Base-by-base conservation (phyloP, 2,329 filamentous ascomycete species). In the Fusarium xyrophilum region DNA sequence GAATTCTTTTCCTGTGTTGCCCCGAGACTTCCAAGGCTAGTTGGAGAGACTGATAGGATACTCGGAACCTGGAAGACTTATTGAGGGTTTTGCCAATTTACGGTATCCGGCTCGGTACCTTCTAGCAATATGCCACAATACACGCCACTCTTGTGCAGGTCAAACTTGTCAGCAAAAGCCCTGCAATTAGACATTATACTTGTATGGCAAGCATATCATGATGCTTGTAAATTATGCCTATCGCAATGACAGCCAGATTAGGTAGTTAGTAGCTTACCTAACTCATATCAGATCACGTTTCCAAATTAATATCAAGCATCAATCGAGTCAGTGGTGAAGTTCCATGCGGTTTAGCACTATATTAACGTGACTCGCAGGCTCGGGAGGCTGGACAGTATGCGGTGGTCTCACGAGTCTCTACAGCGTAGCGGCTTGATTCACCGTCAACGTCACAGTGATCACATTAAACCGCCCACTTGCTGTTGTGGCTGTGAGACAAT, bases 401-500 rank as follows among this genome's bases (percentile, higher is more conserved):
- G 67, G 62, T 69, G 62, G 69, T 69, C 59, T 55, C 57, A 50
- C 36, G 27, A 68, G 48, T 56, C 48, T 68, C 56, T 68, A 70
- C n/a, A n/a, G n/a, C n/a, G n/a, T 25, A 25, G 67, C 67, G 67
- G 57, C 60, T 68, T 52, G 54, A 64, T 53, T 56, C 63, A 70
- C 67, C 67, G 67, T 70, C 46, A 70, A 69, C 67, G 67, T 70
- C 67, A 70, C 67, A 70, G 67, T 68, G 56, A 62, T 65, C 50
- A 58, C 67, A 70, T 53, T 50, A 65, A 70, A 42, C 48, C 53
- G 35, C 56, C 67, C 67, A 70, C 67, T 55, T 33, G 53, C 56
- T 70, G 60, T 56, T 68, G 67, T 70, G 67, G 67, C 60, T 68
- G 63, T 65, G 67, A 70, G 59, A 70, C 67, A 68, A 27, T 52